Conservation (phyloP, 192 early-diverging fungal species). For the Entophlyctis luteolus region DNA sequence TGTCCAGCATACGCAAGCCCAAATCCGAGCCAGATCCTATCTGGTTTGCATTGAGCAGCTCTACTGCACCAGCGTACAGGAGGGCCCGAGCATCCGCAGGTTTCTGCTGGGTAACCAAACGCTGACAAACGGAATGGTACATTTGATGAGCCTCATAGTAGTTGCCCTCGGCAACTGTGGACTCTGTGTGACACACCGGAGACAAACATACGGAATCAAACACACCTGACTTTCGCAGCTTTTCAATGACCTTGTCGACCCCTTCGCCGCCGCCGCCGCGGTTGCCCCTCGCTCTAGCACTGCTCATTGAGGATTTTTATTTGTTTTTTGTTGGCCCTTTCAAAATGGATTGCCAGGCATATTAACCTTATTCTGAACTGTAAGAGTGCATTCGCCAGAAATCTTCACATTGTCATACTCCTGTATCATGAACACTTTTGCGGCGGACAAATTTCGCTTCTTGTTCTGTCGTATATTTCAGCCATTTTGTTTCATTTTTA, state of each 20-base stretch:
- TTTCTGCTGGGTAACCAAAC: constrained; percentile 82
- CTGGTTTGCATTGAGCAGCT: constrained; percentile 77
- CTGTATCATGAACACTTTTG: too few species aligned
- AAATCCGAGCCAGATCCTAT: constrained; percentile 79
- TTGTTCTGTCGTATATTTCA: too few species aligned
- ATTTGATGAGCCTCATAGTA: constrained; percentile 98
- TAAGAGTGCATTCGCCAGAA: too few species aligned
- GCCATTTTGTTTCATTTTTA: too few species aligned
- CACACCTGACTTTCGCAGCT: constrained; percentile 39
- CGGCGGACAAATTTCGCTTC: too few species aligned
- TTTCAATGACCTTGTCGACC: constrained; percentile 34
- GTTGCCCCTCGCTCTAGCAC: background rate
- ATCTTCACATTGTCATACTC: too few species aligned
- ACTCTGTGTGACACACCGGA: background rate
- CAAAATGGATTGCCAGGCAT: too few species aligned
- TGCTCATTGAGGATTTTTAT: too few species aligned
- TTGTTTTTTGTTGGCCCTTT: too few species aligned
- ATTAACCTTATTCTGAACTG: too few species aligned
- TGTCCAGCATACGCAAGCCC: constrained; percentile 73
- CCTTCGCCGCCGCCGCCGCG: constrained; percentile 23
- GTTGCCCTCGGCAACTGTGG: constrained; percentile 57
- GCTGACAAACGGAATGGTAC: constrained; percentile 86
- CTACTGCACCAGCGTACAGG: constrained; percentile 72
- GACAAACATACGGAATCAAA: background rate
- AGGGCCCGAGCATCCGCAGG: constrained; percentile 70